These are phyloP conservation scores for Torulaspora quercuum DNA, from an alignment of 805 yeast species.

Conservation along the genomic window DNA sequence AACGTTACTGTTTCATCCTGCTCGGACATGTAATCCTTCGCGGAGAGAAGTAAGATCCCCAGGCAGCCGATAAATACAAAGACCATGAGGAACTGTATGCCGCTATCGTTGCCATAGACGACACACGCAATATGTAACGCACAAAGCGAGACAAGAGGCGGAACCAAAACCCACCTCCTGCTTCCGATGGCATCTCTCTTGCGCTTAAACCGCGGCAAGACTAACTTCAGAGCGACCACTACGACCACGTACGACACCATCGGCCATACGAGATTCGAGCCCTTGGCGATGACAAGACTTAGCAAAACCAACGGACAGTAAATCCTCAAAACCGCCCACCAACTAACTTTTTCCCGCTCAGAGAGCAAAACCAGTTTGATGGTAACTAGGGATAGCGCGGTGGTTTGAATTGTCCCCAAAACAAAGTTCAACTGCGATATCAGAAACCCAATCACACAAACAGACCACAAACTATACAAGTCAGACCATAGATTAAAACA, in stretches of 20 bases:
- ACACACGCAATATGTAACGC: conserved; percentile 8
- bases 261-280: neutral
- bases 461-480: conserved; percentile 6
- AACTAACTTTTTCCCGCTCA: neutral
- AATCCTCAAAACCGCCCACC: conserved; percentile 1
- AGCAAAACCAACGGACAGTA: conserved; percentile 10
- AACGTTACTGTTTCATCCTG: conserved; percentile 5
- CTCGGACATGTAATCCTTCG: conserved; percentile 24
- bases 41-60: conserved; percentile 26
- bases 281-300: conserved; percentile 4
- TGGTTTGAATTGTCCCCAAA: conserved; percentile 17
- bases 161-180: conserved; percentile 1
- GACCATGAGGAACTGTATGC: conserved; percentile 30
- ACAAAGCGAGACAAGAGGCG: conserved; percentile 5
- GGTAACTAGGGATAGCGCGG: conserved; percentile 19
- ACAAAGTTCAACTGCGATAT: conserved; percentile 11
- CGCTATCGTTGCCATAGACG: neutral
- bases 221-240: conserved; percentile 4
- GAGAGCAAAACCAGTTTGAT: conserved; percentile 11
- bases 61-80: conserved; percentile 34
- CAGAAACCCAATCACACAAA: conserved; percentile 4
- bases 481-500: conserved; percentile 5
- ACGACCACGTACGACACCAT: conserved; percentile 4
- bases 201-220: conserved; percentile 1
- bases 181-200: conserved; percentile 1